These are phyloP conservation scores for Trichoderma erinaceum DNA, from an alignment of 495 filamentous ascomycete species.

Conservation along the genomic window DNA sequence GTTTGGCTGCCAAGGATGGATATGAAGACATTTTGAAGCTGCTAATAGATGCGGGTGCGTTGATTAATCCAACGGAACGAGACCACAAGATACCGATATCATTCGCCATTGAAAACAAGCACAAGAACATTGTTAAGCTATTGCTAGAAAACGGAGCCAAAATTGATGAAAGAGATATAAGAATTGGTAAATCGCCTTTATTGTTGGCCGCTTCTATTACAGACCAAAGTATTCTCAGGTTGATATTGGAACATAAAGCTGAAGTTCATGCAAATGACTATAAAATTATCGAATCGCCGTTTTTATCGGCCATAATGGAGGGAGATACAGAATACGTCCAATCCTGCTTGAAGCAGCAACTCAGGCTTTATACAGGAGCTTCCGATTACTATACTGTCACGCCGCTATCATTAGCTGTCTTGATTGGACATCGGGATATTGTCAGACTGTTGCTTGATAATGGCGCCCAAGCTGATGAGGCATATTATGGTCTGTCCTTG, in stretches of 20 bases:
- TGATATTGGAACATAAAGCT: no score
- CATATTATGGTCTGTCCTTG: background rate
- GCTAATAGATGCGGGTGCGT: background rate
- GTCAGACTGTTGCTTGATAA: conserved; percentile 17
- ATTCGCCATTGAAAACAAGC: background rate
- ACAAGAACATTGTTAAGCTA: background rate
- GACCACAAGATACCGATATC: background rate
- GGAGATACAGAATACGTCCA: no score
- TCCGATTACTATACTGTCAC: background rate
- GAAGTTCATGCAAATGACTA: no score
- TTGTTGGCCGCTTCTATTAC: no score
- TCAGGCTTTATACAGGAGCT: no score
- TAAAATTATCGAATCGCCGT: no score
- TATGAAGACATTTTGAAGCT: background rate
- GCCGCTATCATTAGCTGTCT: conserved; percentile 17
- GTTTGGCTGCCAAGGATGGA: background rate
- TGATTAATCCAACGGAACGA: background rate
- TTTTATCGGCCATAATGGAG: no score
- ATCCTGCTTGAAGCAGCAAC: no score
- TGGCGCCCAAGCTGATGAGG: conserved; percentile 14
- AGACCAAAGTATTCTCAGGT: no score
- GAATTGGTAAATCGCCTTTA: no score
- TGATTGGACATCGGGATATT: conserved; percentile 14
- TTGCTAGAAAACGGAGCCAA: background rate
- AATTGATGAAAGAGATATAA: background rate